A percentile compares a stretch with the other conserved stretches of the same genome.
phyloP scores from a whole-genome alignment of 768 basidiomycete species.

The Lactifluus pinguis region DNA sequence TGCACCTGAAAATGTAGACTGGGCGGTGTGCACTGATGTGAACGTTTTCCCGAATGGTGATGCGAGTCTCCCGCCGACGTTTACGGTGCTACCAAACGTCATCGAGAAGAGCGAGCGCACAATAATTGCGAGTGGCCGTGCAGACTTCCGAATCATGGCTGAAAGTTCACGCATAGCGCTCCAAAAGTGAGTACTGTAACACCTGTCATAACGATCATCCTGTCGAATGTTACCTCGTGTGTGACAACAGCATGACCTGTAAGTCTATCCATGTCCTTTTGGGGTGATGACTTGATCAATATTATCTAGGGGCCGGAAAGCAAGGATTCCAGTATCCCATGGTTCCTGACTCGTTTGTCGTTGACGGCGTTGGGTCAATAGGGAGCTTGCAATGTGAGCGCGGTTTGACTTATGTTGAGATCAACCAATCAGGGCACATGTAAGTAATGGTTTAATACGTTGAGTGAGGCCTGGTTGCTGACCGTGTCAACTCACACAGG shows the following conservation, averaged over 20 bases:
- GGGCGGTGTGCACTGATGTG: conserved; percentile 52
- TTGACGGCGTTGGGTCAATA: conserved; percentile 60
- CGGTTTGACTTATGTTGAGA: conserved; percentile 58
- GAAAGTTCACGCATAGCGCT: conserved; percentile 42
- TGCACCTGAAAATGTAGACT: conserved; percentile 49
- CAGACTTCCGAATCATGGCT: conserved; percentile 64
- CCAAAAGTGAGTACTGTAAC: conserved; percentile 27
- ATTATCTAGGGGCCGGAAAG: conserved; percentile 43
- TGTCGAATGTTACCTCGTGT: background rate
- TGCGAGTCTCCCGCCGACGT: conserved; percentile 47
- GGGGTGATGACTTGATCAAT: background rate
- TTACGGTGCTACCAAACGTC: conserved; percentile 57
- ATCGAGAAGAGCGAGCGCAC: conserved; percentile 65
- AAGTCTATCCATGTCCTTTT: background rate
- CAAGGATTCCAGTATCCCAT: conserved; percentile 74
- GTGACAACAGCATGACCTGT: conserved; percentile 13
- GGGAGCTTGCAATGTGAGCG: conserved; percentile 61
- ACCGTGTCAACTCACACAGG: background rate
- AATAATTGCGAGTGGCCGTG: conserved; percentile 64
- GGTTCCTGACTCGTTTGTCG: conserved; percentile 52
- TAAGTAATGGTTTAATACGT: conserved; percentile 23
- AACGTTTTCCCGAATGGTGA: conserved; percentile 58
- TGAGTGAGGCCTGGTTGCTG: background rate
- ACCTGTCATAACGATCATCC: background rate
- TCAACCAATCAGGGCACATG: conserved; percentile 67